Evolutionary conservation across 2,329 filamentous ascomycete species (phyloP).

Genomic region (Hypoxylon sp.): DNA sequence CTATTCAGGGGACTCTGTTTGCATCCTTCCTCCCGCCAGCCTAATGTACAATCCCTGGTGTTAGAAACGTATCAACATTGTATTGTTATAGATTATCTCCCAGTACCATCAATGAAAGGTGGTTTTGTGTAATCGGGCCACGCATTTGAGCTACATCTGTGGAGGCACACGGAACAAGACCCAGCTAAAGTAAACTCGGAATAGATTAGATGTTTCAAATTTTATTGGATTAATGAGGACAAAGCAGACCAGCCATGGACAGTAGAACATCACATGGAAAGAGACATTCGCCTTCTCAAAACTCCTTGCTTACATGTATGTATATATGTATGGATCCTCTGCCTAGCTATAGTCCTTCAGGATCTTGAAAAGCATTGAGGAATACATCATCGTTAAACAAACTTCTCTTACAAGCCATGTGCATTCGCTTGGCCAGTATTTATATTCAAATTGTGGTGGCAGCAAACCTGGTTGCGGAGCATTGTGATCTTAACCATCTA

Average conservation of each 20-base stretch:
- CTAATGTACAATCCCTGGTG: slow-evolving; percentile 56
- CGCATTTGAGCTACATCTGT: background rate
- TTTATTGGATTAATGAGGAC: too few relatives aligned
- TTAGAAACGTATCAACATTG: background rate
- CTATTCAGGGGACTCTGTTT: slow-evolving; percentile 87
- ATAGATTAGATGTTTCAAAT: background rate
- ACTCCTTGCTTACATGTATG: background rate
- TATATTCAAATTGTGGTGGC: background rate
- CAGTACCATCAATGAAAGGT: background rate
- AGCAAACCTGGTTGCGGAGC: background rate
- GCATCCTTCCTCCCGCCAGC: slow-evolving; percentile 93
- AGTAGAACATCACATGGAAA: background rate
- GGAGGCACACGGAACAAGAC: background rate
- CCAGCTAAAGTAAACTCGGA: background rate
- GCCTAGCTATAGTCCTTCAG: background rate
- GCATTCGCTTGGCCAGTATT: background rate
- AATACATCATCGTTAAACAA: background rate
- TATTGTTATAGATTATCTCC: background rate
- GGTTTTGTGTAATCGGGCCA: background rate
- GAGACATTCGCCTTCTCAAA: background rate
- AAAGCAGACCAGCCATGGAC: background rate
- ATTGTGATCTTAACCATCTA: background rate
- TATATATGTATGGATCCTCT: background rate
- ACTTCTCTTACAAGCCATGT: background rate
- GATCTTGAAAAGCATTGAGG: background rate